Base-by-base conservation (phyloP, 2,329 filamentous ascomycete genomes). In the Paracamarosporium sp. region DNA sequence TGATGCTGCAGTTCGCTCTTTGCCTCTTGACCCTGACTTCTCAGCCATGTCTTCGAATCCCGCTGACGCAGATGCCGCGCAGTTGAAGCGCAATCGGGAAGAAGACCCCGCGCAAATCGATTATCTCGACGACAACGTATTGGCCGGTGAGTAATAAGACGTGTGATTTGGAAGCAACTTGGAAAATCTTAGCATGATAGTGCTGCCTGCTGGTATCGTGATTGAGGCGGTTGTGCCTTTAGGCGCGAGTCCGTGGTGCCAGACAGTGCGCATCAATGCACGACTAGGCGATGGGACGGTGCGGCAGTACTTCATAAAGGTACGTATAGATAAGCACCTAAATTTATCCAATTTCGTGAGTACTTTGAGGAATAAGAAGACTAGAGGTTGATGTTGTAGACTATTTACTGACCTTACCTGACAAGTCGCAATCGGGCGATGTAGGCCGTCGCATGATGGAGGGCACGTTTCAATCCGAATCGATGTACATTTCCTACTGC, bases 221-320 rank as follows among this genome's bases (percentile, higher is more conserved):
- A 30, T 55, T 41, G 24, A 51, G 2, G 28, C 43, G 20, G 31
- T 55, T 24, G 53, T 55, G 7, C 43, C 53, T 4, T 47, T 25
- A 13, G 44, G 44, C 5, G 44, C 25, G 11, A 47, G 44, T 17
- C 24, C 22, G 25, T 48, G 36, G 46, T 54, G 43, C 50, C 28
- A 58, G 43, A 57, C 55, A 5, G 31, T 54, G 27, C 40, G 50
- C 22, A 60, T 60, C 53, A 25, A 52, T 53, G 40, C 57, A 11
- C 43, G 30, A 28, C 33, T 53, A 9, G 13, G 20, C 12, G 48
- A 60, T 22, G 47, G 53, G 11, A 24, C 20, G 31, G 5, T 44
- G 13, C 52, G 47, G 33, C 43, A 11, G 5, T 60, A 60, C 47
- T 60, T 60, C 41, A 46, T 40, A n/a, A 60, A 60, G 53, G 57